Evolutionary conservation across 306 rosid species (phyloP).

Genomic region (Ziziphus jujuba): DNA sequence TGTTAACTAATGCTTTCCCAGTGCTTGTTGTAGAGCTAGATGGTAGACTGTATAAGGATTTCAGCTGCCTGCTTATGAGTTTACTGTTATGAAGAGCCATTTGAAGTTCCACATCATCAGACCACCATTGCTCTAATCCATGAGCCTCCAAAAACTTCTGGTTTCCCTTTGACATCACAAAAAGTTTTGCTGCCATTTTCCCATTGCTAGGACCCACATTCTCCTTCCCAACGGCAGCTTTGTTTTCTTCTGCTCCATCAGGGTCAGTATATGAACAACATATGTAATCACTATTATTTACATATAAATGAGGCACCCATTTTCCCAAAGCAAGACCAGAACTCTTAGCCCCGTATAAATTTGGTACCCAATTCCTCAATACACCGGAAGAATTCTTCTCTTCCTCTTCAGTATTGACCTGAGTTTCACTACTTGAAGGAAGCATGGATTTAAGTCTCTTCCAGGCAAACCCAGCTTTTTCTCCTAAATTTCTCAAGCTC

Average conservation of each 20-base stretch:
- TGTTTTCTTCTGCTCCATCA: slow-evolving; percentile 37
- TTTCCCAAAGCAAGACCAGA: slow-evolving; percentile 47
- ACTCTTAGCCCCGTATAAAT: slow-evolving; percentile 39
- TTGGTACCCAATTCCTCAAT: slow-evolving; percentile 53
- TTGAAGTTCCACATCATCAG: slow-evolving; percentile 83
- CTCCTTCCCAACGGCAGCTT: slow-evolving; percentile 45
- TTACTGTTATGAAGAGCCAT: slow-evolving; percentile 72
- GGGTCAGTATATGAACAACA: slow-evolving; percentile 80
- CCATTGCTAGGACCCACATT: slow-evolving; percentile 46
- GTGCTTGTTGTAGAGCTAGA: slow-evolving; percentile 47
- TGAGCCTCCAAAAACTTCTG: slow-evolving; percentile 95
- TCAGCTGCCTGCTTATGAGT: slow-evolving; percentile 80
- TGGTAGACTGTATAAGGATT: slow-evolving; percentile 61
- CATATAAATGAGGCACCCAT: slow-evolving; percentile 89
- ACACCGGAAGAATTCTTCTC: slow-evolving; percentile 22
- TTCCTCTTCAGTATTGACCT: slow-evolving; percentile 29
- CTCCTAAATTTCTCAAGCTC: slow-evolving; percentile 67
- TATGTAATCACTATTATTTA: slow-evolving; percentile 83
- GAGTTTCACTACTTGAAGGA: slow-evolving; percentile 49
- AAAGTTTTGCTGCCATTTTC: slow-evolving; percentile 68
- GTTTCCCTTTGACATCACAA: slow-evolving; percentile 82
- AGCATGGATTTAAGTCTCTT: slow-evolving; percentile 71
- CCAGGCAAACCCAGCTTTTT: slow-evolving; percentile 75
- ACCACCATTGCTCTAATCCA: slow-evolving; percentile 98
- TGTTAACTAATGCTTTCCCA: slow-evolving; percentile 29